These are phyloP conservation scores for Ostreobium quekettii DNA, from an alignment of 139 green algal species.

Conservation along the genomic window DNA sequence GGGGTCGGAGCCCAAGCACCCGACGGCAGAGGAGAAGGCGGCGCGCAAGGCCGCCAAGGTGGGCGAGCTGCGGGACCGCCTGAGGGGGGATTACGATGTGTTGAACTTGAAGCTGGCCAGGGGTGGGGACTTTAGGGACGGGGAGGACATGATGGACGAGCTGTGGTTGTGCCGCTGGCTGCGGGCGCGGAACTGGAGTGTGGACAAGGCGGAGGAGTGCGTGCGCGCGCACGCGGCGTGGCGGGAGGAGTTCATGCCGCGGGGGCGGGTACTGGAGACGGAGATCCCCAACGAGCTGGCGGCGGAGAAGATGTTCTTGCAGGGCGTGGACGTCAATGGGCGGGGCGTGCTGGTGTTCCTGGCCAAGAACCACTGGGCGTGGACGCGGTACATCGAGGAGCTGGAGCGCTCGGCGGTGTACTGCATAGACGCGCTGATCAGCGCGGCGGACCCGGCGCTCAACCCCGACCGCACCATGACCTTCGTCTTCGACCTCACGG, in stretches of 20 bases:
- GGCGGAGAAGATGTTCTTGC: slow-evolving; percentile 27
- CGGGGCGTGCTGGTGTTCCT: slow-evolving; percentile 25
- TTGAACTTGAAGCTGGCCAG: no score
- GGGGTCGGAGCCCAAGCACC: no score
- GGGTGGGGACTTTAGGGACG: slow-evolving; percentile 25
- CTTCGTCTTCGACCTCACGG: slow-evolving; percentile 30
- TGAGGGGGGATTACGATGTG: no score
- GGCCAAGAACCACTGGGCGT: slow-evolving; percentile 21
- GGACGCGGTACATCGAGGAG: slow-evolving; percentile 26
- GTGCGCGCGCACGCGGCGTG: slow-evolving; percentile 29
- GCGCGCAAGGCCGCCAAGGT: no score
- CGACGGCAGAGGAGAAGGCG: no score
- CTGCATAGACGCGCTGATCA: slow-evolving; percentile 19
- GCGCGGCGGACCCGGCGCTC: not conserved
- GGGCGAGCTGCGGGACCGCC: no score
- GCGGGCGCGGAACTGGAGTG: slow-evolving; percentile 23
- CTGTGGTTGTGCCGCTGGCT: slow-evolving; percentile 33
- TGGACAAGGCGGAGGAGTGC: slow-evolving; percentile 13
- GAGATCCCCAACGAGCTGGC: slow-evolving; percentile 29
- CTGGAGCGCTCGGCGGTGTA: slow-evolving; percentile 31
- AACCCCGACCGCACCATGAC: slow-evolving; percentile 26
- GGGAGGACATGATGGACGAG: slow-evolving; percentile 19
- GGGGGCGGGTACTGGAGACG: slow-evolving; percentile 10
- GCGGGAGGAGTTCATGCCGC: slow-evolving; percentile 10
- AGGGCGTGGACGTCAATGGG: slow-evolving; percentile 23